Conservation (phyloP, 2,329 filamentous ascomycete species). For the Reticulascus tulasneorum region DNA sequence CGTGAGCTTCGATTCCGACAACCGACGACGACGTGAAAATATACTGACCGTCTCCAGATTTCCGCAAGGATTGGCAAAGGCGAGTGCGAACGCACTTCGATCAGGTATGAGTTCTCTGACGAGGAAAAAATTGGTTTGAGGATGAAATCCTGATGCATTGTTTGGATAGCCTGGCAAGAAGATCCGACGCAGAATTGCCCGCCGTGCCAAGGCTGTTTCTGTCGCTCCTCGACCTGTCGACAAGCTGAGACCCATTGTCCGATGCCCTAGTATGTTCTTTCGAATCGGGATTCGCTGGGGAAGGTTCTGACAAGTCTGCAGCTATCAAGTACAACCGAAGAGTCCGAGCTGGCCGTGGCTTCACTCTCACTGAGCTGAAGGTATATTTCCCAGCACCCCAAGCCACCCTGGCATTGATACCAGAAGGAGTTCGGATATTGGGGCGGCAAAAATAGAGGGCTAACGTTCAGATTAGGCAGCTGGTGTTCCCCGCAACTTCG, state of each 20-base stretch:
- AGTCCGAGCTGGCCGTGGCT: conserved; percentile 92
- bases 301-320: no score
- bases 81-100: conserved; percentile 99
- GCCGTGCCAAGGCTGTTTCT: conserved; percentile 90
- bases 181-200: conserved; percentile 84
- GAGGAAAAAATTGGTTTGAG: conserved; percentile 5
- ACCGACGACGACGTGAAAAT: conserved; percentile 21
- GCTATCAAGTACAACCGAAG: conserved; percentile 99
- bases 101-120: conserved; percentile 66
- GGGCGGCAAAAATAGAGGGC: neutral
- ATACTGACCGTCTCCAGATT: conserved; percentile 61
- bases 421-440: neutral
- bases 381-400: conserved; percentile 44
- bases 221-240: conserved; percentile 96
- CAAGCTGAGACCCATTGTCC: conserved; percentile 91
- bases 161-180: conserved; percentile 82
- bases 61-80: conserved; percentile 99
- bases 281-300: no score
- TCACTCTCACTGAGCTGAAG: conserved; percentile 97
- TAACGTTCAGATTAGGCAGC: conserved; percentile 62
- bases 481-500: conserved; percentile 89
- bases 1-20: conserved; percentile 56
- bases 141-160: conserved; percentile 17
- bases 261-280: no score
- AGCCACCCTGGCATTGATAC: neutral